Conservation (phyloP, 768 basidiomycete genomes). For the Amanita inopinata region DNA sequence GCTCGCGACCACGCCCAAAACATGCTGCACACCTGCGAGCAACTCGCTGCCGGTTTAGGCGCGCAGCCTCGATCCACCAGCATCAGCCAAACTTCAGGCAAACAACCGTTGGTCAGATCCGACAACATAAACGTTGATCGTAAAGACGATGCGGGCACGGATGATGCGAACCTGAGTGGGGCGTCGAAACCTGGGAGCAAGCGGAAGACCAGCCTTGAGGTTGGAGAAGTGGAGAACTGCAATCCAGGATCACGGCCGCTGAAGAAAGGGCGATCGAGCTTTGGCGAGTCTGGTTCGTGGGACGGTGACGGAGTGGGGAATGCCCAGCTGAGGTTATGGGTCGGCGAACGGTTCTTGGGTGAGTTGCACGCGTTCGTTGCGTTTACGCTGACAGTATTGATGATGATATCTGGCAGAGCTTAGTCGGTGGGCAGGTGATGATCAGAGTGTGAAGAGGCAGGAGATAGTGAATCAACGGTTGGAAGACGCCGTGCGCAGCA, state of each 20-base stretch:
- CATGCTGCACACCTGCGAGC: constrained; percentile 59
- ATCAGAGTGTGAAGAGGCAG: constrained; percentile 10
- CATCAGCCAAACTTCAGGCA: background rate
- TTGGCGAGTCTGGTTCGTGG: constrained; percentile 6
- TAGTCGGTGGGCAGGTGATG: constrained; percentile 46
- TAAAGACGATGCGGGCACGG: constrained; percentile 7
- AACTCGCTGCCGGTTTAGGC: constrained; percentile 63
- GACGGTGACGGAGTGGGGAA: constrained; percentile 40
- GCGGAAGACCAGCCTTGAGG: constrained; percentile 2
- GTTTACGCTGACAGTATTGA: constrained; percentile 2
- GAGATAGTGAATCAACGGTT: background rate
- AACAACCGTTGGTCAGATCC: constrained; percentile 6
- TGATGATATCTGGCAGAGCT: constrained; percentile 33
- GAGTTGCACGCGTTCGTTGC: constrained; percentile 14
- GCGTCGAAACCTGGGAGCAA: constrained; percentile 3
- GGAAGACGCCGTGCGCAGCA: background rate
- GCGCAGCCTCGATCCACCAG: constrained; percentile 25
- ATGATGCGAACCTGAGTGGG: background rate
- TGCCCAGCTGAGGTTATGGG: constrained; percentile 59
- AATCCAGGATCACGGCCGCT: background rate
- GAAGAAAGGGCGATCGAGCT: constrained; percentile 9
- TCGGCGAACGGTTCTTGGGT: constrained; percentile 64
- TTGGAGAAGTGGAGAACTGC: constrained; percentile 2
- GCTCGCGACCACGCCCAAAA: constrained; percentile 56
- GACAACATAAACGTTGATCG: constrained; percentile 10